Evolutionary conservation across 768 basidiomycete species (phyloP), one percentile per base, ranked within the genome.

Genomic region (Mrakia frigida): DNA sequence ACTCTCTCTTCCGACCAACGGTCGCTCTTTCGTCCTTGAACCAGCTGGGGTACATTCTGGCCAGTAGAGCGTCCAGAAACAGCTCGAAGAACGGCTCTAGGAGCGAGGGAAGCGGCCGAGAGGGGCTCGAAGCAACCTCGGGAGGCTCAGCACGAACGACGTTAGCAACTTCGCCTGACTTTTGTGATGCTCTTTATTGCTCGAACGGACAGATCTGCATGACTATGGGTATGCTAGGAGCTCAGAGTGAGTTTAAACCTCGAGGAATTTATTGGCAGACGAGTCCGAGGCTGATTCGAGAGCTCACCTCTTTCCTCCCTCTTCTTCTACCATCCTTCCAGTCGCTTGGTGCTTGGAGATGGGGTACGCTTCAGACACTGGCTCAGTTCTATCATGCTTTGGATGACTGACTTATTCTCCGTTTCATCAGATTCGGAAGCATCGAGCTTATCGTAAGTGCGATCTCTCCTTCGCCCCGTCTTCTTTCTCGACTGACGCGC

Each of bases 321-420:
- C 25, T 0, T 37, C 50, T 21, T 28, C 74, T n/a, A 28, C 6
- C 21, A 23, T 6, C 7, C 31, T 6, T 28, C 0, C 37, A 77
- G 76, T 77, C 63, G 76, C 76, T 1, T 77, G 76, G 76, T 77
- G 76, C 39, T 63, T 77, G 41, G 76, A 77, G 71, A 77, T 77
- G 76, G 76, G 76, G 76, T 77, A 16, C 14, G 71, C 53, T n/a
- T n/a, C n/a, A 23, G 2, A 7, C 25, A 37, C 63, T 18, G 14
- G 10, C 5, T 61, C 18, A 25, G 28, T 28, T 31, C 33, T 28
- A 31, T 13, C n/a, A n/a, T n/a, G n/a, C n/a, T n/a, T n/a, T n/a
- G n/a, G n/a, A n/a, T 25, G 25, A 50, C 35, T 35, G 50, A 31
- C 35, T 18, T 50, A 9, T n/a, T 1, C n/a, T 63, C n/a, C 21